phyloP scores from a whole-genome alignment of 371 early-diverging fungal species.

The Actinomucor elegans region DNA sequence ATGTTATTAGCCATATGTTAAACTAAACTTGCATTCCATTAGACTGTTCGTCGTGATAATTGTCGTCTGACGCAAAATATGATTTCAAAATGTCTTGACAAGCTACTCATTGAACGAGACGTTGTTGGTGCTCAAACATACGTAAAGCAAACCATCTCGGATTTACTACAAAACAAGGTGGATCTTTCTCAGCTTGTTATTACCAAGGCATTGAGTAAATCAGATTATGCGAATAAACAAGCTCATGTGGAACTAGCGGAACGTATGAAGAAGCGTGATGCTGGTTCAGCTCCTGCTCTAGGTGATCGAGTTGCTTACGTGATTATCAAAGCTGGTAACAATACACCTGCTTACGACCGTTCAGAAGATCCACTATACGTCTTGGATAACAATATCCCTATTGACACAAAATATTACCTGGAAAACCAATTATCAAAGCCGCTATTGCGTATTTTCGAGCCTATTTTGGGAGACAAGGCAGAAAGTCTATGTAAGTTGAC shows the following conservation, averaged over 20 bases:
- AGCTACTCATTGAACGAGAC: constrained; percentile 92
- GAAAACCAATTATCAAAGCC: constrained; percentile 99
- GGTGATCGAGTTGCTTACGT: constrained; percentile 99
- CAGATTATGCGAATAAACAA: constrained; percentile 97
- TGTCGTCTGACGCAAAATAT: constrained; percentile 95
- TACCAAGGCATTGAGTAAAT: constrained; percentile 95
- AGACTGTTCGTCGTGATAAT: constrained; percentile 99
- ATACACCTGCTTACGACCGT: constrained; percentile 94
- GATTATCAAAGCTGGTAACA: constrained; percentile 90
- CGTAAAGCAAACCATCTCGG: constrained; percentile 91
- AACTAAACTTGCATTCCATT: neutral
- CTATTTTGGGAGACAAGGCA: constrained; percentile 93
- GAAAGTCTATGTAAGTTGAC: constrained; percentile 67
- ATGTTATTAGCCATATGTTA: no score
- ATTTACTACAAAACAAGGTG: constrained; percentile 95
- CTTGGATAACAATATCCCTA: constrained; percentile 97
- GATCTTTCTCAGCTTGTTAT: constrained; percentile 98
- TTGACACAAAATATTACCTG: constrained; percentile 98
- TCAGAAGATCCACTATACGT: constrained; percentile 99
- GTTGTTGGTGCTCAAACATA: constrained; percentile 87
- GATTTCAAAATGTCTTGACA: constrained; percentile 92
- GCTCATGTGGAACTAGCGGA: constrained; percentile 98
- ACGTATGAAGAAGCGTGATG: constrained; percentile 96
- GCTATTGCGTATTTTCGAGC: constrained; percentile 97
- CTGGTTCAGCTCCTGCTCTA: constrained; percentile 94